Evolutionary conservation across 176 grass and related monocot species (phyloP).

Genomic region (Lolium multiflorum): DNA sequence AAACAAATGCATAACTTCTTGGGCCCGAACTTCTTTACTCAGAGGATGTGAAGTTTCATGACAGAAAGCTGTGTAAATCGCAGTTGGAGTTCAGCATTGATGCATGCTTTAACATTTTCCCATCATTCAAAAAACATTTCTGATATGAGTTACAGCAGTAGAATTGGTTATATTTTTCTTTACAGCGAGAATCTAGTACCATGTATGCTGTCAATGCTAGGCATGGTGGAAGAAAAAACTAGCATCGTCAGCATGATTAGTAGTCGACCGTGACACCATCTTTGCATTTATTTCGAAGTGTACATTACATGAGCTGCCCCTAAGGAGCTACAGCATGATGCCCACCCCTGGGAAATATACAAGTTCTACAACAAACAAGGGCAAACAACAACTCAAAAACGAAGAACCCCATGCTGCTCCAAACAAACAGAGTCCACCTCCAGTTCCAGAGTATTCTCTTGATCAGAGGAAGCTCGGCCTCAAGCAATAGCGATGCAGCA

Average conservation of each 20-base stretch:
- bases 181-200: background rate
- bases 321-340: slow-evolving; percentile 39
- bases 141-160: background rate
- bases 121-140: background rate
- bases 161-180: background rate
- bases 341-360: slow-evolving; percentile 68
- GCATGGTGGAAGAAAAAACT: background rate
- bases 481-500: slow-evolving; percentile 65
- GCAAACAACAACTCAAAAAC: slow-evolving; percentile 62
- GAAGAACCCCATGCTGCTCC: slow-evolving; percentile 82
- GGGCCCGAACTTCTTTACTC: background rate
- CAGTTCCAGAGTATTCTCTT: slow-evolving; percentile 87
- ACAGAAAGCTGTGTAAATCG: background rate
- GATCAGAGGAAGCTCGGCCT: slow-evolving; percentile 77
- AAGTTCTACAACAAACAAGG: slow-evolving; percentile 74
- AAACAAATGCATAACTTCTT: background rate
- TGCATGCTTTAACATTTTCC: background rate
- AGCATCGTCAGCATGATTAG: background rate
- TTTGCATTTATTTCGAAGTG: slow-evolving; percentile 46
- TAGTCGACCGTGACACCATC: background rate
- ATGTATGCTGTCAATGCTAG: background rate
- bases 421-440: slow-evolving; percentile 93
- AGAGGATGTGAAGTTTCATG: background rate
- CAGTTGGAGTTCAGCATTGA: background rate
- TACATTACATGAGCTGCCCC: slow-evolving; percentile 37